These are phyloP conservation scores for Tuber calosporum DNA, from an alignment of 495 filamentous ascomycete species.

Conservation along the genomic window DNA sequence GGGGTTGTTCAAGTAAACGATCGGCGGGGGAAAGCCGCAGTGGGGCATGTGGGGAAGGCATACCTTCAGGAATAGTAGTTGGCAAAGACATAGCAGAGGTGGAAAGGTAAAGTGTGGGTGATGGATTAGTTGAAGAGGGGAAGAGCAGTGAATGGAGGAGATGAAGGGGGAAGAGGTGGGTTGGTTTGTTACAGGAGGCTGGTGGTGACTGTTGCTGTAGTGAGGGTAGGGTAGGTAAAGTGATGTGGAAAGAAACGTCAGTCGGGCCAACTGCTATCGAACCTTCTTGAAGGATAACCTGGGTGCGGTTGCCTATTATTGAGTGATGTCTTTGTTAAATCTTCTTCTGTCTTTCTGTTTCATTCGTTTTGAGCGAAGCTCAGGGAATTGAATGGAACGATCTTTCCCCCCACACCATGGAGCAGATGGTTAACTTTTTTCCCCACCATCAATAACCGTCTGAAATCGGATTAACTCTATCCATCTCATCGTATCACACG, in stretches of 20 bases:
- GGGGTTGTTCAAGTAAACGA: background rate
- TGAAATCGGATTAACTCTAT: background rate
- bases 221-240: background rate
- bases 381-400: slow-evolving; percentile 27
- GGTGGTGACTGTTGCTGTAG: background rate
- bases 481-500: background rate
- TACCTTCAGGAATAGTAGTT: slow-evolving; percentile 24
- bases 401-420: background rate
- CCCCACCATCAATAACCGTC: background rate
- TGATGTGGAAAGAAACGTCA: background rate
- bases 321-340: background rate
- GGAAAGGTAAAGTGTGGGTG: background rate
- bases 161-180: slow-evolving; percentile 14
- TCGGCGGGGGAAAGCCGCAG: slow-evolving; percentile 5
- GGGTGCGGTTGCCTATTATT: background rate
- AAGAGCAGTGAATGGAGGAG: background rate
- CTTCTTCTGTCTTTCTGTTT: background rate
- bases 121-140: slow-evolving; percentile 1
- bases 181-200: background rate
- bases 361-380: slow-evolving; percentile 17
- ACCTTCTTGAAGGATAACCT: background rate
- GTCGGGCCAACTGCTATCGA: background rate
- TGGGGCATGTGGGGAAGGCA: background rate
- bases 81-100: background rate
- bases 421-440: background rate